These are phyloP conservation scores for Erodium trifolium DNA, from an alignment of 441 rosid species.

Conservation along the genomic window DNA sequence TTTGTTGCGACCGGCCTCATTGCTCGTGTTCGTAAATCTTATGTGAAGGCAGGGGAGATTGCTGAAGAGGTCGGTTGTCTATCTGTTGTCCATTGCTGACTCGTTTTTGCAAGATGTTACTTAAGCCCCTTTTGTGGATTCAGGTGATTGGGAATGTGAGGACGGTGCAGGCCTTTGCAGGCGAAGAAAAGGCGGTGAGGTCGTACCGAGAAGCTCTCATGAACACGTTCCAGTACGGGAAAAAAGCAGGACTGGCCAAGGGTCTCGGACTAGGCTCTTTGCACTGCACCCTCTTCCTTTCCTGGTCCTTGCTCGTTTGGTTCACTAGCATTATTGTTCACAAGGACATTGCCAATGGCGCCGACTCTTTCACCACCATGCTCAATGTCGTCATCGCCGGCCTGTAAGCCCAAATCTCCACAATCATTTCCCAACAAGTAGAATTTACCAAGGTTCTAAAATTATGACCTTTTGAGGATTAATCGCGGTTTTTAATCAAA, in stretches of 20 bases:
- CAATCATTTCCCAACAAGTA: too few relatives aligned
- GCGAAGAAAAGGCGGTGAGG: slow-evolving; percentile 39
- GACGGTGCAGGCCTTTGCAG: slow-evolving; percentile 60
- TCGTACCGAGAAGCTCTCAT: slow-evolving; percentile 41
- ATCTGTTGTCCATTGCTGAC: too few relatives aligned
- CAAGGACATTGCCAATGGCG: slow-evolving; percentile 72
- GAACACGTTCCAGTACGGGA: slow-evolving; percentile 35
- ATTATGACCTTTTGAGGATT: too few relatives aligned
- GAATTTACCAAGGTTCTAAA: too few relatives aligned
- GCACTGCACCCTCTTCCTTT: slow-evolving; percentile 69
- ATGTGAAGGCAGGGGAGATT: slow-evolving; percentile 86
- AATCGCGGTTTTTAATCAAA: too few relatives aligned
- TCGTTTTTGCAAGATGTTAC: too few relatives aligned
- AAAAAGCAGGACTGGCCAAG: slow-evolving; percentile 50
- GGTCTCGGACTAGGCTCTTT: slow-evolving; percentile 62
- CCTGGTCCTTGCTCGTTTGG: slow-evolving; percentile 96
- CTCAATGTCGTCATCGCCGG: slow-evolving; percentile 91
- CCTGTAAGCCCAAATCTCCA: slow-evolving; percentile 41
- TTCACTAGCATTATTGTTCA: slow-evolving; percentile 78
- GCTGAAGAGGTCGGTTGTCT: slow-evolving; percentile 56
- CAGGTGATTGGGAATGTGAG: slow-evolving; percentile 40
- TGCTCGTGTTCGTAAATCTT: slow-evolving; percentile 66
- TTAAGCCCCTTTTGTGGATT: too few relatives aligned
- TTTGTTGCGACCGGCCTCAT: slow-evolving; percentile 75
- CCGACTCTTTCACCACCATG: slow-evolving; percentile 96